Evolutionary conservation across 352 stramenopile species (phyloP).

Genomic region (Phytophthora uliginosa): DNA sequence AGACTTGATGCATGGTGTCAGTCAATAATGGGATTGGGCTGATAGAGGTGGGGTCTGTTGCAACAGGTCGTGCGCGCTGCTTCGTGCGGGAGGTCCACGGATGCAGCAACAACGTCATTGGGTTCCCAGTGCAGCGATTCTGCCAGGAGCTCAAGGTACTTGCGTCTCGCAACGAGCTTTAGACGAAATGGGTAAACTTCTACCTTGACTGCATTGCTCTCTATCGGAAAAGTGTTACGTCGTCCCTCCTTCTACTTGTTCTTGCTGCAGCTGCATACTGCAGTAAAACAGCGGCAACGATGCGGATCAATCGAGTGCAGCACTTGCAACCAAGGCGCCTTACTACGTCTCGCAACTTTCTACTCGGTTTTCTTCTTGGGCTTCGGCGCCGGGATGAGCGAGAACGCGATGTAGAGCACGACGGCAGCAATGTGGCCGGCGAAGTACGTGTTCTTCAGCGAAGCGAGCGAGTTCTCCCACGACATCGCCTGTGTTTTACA

Average conservation of each 20-base stretch:
- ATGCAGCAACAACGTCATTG: conserved; percentile 94
- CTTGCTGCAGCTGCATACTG: neutral
- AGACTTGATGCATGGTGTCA: neutral
- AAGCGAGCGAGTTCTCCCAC: conserved; percentile 70
- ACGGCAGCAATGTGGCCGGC: conserved; percentile 71
- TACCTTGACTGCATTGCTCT: conserved; percentile 32
- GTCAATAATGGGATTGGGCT: neutral
- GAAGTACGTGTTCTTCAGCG: conserved; percentile 79
- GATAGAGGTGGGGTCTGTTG: neutral
- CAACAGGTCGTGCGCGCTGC: conserved; percentile 63
- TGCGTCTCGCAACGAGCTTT: conserved; percentile 53
- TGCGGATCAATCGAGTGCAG: conserved; percentile 15
- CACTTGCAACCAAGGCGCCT: conserved; percentile 21
- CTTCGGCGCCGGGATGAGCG: conserved; percentile 66
- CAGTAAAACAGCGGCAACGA: neutral
- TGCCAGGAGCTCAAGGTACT: conserved; percentile 67
- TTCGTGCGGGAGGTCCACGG: conserved; percentile 87
- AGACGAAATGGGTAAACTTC: conserved; percentile 13
- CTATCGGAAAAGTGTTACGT: conserved; percentile 23
- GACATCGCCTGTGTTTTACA: conserved; percentile 54
- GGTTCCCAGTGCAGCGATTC: conserved; percentile 89
- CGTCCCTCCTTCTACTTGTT: conserved; percentile 19
- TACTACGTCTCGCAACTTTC: conserved; percentile 10
- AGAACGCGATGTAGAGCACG: conserved; percentile 80
- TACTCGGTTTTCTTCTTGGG: conserved; percentile 69